These are phyloP conservation scores for Cryomyces antarcticus DNA, from an alignment of 495 filamentous ascomycete genomes.

Conservation along the genomic window DNA sequence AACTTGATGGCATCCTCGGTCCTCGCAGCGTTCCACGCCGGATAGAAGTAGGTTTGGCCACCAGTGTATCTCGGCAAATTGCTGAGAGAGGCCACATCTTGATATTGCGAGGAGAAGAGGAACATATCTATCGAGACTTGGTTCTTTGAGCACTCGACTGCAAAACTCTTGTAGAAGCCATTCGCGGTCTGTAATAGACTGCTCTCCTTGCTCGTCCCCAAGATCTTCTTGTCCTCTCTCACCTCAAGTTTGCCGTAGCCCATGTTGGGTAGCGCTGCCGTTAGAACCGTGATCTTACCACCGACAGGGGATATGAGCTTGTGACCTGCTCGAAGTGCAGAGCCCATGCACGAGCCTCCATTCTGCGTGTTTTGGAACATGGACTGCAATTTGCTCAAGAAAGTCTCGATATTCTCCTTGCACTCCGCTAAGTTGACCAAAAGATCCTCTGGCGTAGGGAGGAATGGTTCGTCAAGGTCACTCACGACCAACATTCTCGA, in stretches of 20 bases:
- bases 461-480: constrained; percentile 91
- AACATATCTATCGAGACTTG: constrained; percentile 99
- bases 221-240: constrained; percentile 89
- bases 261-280: constrained; percentile 73
- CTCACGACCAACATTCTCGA: constrained; percentile 86
- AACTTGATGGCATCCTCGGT: constrained; percentile 95
- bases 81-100: constrained; percentile 88
- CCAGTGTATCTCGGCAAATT: constrained; percentile 91
- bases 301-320: constrained; percentile 85
- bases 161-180: constrained; percentile 97
- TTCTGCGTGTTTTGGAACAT: constrained; percentile 95
- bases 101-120: constrained; percentile 89
- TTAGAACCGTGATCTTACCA: constrained; percentile 83
- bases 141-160: constrained; percentile 95
- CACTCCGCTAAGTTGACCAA: constrained; percentile 78
- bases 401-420: constrained; percentile 71
- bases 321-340: constrained; percentile 78
- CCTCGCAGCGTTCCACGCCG: constrained; percentile 87
- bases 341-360: constrained; percentile 73
- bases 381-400: constrained; percentile 75
- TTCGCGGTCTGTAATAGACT: constrained; percentile 72
- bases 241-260: constrained; percentile 80
- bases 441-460: constrained; percentile 85
- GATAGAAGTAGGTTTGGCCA: constrained; percentile 96
- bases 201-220: constrained; percentile 85